Conservation (phyloP, 345 rosid genomes). For the Crucihimalaya himalaica region DNA sequence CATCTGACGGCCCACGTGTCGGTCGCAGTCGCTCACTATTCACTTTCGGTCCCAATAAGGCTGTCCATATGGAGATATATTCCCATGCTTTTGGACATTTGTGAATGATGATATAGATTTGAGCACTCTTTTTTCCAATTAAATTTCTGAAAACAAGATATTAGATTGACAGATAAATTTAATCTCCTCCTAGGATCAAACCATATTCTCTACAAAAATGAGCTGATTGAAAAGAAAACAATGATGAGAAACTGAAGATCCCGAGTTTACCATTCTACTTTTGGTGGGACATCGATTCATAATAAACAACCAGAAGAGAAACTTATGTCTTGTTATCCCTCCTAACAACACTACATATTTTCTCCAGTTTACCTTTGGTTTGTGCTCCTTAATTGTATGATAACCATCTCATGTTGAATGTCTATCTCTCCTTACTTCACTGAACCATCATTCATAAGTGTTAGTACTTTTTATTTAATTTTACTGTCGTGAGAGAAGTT, state of each 20-base stretch:
- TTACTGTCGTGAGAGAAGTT: not conserved
- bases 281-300: not conserved
- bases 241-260: not conserved
- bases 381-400: too few species aligned
- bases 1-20: constrained; percentile 32
- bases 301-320: not conserved
- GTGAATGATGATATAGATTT: constrained; percentile 9
- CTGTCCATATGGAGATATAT: constrained; percentile 15
- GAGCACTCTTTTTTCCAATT: not conserved
- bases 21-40: not conserved
- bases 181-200: not conserved
- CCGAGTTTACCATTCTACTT: too few species aligned
- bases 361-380: too few species aligned
- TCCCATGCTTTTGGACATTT: constrained; percentile 34
- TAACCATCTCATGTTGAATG: too few species aligned
- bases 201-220: not conserved
- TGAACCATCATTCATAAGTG: not conserved
- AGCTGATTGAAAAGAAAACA: not conserved
- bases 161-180: not conserved
- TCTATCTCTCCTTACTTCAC: too few species aligned
- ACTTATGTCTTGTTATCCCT: not conserved
- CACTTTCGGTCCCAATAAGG: constrained; percentile 23
- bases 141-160: not conserved
- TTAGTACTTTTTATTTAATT: not conserved
- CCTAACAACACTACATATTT: too few species aligned